These are phyloP conservation scores for Miscanthus lutarioriparius DNA, from an alignment of 176 grass and related monocot genomes.

Conservation along the genomic window DNA sequence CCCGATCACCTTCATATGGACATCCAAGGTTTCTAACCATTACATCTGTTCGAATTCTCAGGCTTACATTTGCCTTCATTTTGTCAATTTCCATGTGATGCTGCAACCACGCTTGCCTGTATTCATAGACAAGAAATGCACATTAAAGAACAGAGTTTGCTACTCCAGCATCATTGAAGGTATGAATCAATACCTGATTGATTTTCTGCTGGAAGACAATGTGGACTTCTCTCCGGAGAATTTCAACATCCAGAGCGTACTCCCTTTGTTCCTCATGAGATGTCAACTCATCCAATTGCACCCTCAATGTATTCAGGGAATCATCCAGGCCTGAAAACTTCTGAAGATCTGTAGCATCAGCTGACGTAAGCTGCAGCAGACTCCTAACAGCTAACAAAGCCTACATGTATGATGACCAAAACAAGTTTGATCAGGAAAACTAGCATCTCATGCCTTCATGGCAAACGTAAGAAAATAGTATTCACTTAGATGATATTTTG, in stretches of 20 bases:
- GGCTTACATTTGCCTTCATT: background rate
- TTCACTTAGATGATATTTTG: background rate
- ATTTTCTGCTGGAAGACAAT: background rate
- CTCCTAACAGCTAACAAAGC: conserved; percentile 53
- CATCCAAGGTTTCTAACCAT: background rate
- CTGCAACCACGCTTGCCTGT: background rate
- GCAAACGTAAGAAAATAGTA: background rate
- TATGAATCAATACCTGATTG: background rate
- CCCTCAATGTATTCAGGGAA: conserved; percentile 40
- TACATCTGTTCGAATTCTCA: background rate
- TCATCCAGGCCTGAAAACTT: conserved; percentile 46
- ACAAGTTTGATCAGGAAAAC: background rate
- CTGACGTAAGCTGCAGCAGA: conserved; percentile 48
- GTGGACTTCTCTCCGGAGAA: background rate
- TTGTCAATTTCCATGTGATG: background rate
- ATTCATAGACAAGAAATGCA: background rate
- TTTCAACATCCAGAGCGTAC: conserved; percentile 18
- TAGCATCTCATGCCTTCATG: background rate
- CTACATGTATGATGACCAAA: conserved; percentile 37
- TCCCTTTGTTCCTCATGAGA: conserved; percentile 17
- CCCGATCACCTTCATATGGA: background rate
- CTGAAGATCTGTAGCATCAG: conserved; percentile 39
- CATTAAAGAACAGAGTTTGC: background rate
- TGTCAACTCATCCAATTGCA: conserved; percentile 37
- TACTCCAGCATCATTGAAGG: background rate